Evolutionary conservation across 2,329 filamentous ascomycete species (phyloP), one percentile per base, ranked within the genome.

Genomic region (Neofusicoccum ribis): DNA sequence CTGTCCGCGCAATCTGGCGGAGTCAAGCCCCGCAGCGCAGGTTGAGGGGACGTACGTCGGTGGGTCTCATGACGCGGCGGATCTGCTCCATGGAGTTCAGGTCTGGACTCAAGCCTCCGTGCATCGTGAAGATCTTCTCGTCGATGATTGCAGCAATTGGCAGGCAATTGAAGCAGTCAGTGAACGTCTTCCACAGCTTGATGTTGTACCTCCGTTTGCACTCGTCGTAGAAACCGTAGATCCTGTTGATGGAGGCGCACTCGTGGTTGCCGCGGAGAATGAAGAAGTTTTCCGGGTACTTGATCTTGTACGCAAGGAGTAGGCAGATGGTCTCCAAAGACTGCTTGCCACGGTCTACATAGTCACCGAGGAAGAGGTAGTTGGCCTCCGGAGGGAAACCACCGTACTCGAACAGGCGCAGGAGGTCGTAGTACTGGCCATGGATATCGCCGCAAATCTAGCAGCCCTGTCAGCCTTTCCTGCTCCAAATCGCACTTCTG

Each of bases 111-210:
- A 99, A 83, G 76, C 95, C 95, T 77, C 95, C 95, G 82, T 99
- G 95, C 94, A 99, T 97, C 77, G 93, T 97, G 85, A 99, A 98
- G 78, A 99, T 99, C 90, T 98, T 99, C 85, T 97, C 95, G 76
- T 97, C 94, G 73, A 99, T 97, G 81, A 99, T 99, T 71, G 95
- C 94, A 66, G 94, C 95, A 79, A 99, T 98, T 54, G 94, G 94
- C 76, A 98, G 83, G 82, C 93, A 97, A 86, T 99, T 99, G 88
- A 99, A 99, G 86, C 93, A 97, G 80, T 99, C 94, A 69, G 93
- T 97, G 79, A 99, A 98, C 1, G 94, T 98, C 87, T 99, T 99
- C 94, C 94, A 98, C 68, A 98, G 86, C 87, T 98, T 98, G 85
- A 98, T 97, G 82, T 98, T 99, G 84, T 96, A 98, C 72, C 94